Conservation (phyloP, 2,329 filamentous ascomycete genomes). For the Leptographium galeiforme region DNA sequence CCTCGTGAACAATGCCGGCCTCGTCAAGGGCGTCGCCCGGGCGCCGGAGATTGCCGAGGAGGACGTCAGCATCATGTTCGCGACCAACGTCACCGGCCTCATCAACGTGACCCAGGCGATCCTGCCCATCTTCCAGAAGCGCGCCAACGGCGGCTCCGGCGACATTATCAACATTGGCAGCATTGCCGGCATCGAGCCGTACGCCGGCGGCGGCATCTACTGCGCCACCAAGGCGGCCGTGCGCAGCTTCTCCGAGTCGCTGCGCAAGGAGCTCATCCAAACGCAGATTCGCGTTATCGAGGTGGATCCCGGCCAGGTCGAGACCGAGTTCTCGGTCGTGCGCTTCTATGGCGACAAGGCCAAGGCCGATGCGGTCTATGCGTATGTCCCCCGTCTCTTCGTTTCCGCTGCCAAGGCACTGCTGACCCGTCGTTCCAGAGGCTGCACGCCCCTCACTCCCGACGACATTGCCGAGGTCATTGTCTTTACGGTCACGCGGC, state of each 20-base stretch:
- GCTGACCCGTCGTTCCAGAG: conserved; percentile 29
- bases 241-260: conserved; percentile 66
- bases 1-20: conserved; percentile 88
- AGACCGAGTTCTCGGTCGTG: conserved; percentile 86
- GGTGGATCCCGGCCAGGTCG: conserved; percentile 83
- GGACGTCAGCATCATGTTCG: conserved; percentile 79
- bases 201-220: conserved; percentile 78
- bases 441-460: conserved; percentile 69
- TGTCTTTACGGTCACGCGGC: conserved; percentile 70
- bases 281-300: conserved; percentile 74
- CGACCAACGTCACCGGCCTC: conserved; percentile 85
- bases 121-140: conserved; percentile 67
- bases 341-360: conserved; percentile 77
- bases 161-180: conserved; percentile 94
- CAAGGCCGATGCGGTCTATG: conserved; percentile 84
- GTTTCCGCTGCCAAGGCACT: not conserved
- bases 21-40: conserved; percentile 78
- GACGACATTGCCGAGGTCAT: conserved; percentile 86
- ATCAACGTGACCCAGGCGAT: conserved; percentile 95
- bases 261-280: conserved; percentile 72
- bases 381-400: conserved; percentile 33
- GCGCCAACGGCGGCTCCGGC: conserved; percentile 61
- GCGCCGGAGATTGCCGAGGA: conserved; percentile 70
- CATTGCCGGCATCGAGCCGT: conserved; percentile 80
- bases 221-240: conserved; percentile 88